Evolutionary conservation across 2,329 filamentous ascomycete genomes (phyloP).

Genomic region (Paracamarosporium sp.): DNA sequence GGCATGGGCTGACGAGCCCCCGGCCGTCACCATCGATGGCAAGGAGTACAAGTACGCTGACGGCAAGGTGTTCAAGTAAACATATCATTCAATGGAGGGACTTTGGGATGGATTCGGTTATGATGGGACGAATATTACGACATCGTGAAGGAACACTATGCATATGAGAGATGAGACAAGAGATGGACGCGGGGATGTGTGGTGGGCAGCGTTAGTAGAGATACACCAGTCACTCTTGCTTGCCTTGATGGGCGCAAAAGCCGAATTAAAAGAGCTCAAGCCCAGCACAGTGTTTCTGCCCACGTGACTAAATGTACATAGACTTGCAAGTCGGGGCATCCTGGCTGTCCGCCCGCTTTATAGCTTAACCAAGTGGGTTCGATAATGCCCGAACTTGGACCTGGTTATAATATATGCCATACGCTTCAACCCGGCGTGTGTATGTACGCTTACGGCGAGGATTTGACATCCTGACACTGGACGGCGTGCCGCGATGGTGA

Average conservation of each 20-base stretch:
- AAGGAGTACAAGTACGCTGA: constrained; percentile 89
- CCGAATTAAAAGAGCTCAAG: constrained; percentile 33
- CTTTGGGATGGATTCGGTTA: constrained; percentile 31
- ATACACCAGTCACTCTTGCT: constrained; percentile 30
- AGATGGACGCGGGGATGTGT: constrained; percentile 22
- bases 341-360: background rate
- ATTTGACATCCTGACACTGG: constrained; percentile 1
- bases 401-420: background rate
- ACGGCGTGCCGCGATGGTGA: background rate
- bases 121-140: constrained; percentile 44
- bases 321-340: background rate
- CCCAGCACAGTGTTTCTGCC: constrained; percentile 12
- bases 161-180: constrained; percentile 37
- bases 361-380: background rate
- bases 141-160: constrained; percentile 32
- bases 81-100: constrained; percentile 18
- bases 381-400: constrained; percentile 1
- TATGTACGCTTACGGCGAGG: background rate
- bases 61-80: constrained; percentile 99
- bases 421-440: too few relatives aligned
- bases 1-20: constrained; percentile 88
- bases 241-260: constrained; percentile 33
- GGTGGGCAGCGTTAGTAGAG: constrained; percentile 31
- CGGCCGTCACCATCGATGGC: constrained; percentile 71
- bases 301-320: background rate